These are phyloP conservation scores for Coniferiporia weirii DNA, from an alignment of 1,284 basidiomycete species.

Conservation along the genomic window DNA sequence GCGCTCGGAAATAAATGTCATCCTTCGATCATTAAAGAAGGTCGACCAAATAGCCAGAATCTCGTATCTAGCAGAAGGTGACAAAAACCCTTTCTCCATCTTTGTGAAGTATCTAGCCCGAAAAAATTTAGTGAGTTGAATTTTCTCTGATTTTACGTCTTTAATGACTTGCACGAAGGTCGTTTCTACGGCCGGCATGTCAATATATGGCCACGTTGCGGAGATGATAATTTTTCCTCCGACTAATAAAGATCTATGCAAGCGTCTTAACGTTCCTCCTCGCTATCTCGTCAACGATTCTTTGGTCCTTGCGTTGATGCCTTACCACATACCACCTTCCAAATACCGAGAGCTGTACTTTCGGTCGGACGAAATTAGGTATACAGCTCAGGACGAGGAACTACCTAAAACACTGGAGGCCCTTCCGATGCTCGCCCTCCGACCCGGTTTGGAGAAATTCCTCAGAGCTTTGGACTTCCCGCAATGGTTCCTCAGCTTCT, in stretches of 20 bases:
- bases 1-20: conserved; percentile 37
- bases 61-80: conserved; percentile 34
- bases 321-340: conserved; percentile 36
- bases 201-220: conserved; percentile 40
- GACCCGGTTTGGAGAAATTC: conserved; percentile 35
- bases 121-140: conserved; percentile 36
- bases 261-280: conserved; percentile 26
- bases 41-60: conserved; percentile 48
- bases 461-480: conserved; percentile 45
- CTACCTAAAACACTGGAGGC: not conserved
- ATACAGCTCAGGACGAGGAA: not conserved
- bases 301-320: conserved; percentile 43
- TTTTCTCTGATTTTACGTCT: conserved; percentile 1
- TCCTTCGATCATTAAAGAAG: conserved; percentile 44
- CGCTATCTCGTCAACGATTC: conserved; percentile 23
- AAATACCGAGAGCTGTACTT: conserved; percentile 1
- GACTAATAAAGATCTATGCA: conserved; percentile 25
- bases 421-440: conserved; percentile 17
- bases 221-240: conserved; percentile 41
- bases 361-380: conserved; percentile 2
- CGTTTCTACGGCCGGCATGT: conserved; percentile 40
- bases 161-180: conserved; percentile 35
- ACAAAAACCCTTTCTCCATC: conserved; percentile 37
- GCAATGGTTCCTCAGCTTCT: conserved; percentile 35
- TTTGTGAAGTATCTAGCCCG: conserved; percentile 43